A percentile compares a stretch with the other conserved stretches of the same genome.
phyloP scores from a whole-genome alignment of 2,329 filamentous ascomycete species.

The Macrophomina tecta region DNA sequence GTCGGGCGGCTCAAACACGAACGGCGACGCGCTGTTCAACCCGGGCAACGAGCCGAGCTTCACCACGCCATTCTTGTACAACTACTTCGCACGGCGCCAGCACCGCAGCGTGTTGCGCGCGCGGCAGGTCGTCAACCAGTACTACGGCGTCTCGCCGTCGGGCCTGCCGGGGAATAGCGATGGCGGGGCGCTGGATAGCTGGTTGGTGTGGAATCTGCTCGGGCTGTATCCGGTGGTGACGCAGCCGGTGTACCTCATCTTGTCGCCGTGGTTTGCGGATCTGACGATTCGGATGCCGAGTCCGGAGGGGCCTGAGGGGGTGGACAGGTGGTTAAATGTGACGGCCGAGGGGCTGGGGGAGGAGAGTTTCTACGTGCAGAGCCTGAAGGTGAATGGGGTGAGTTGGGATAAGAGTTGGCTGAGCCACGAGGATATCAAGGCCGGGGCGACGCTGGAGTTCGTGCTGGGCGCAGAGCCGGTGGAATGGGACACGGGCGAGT shows the following conservation, averaged over 20 bases:
- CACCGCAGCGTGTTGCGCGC: constrained; percentile 46
- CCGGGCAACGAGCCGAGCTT: constrained; percentile 42
- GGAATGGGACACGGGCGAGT: constrained; percentile 65
- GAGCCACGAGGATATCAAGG: constrained; percentile 58
- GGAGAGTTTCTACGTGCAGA: constrained; percentile 59
- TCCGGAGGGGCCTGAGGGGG: constrained; percentile 26
- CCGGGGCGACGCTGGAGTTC: constrained; percentile 65
- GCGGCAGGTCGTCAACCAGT: constrained; percentile 41
- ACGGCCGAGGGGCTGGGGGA: constrained; percentile 51
- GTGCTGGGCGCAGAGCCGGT: constrained; percentile 61
- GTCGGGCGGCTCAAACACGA: constrained; percentile 43
- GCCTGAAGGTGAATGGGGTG: constrained; percentile 59
- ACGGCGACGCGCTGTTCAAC: constrained; percentile 38
- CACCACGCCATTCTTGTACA: constrained; percentile 36
- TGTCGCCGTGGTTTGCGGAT: constrained; percentile 45
- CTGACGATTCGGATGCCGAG: constrained; percentile 39
- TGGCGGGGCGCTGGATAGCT: constrained; percentile 54
- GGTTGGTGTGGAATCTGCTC: constrained; percentile 55
- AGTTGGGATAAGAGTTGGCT: constrained; percentile 63
- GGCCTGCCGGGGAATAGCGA: constrained; percentile 52
- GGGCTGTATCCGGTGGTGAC: constrained; percentile 53
- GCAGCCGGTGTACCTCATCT: constrained; percentile 48
- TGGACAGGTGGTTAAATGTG: constrained; percentile 51
- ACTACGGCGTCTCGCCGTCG: constrained; percentile 39
- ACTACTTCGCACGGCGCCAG: constrained; percentile 40